Evolutionary conservation across 2,329 filamentous ascomycete genomes (phyloP).

Genomic region (Colletotrichum sp.): DNA sequence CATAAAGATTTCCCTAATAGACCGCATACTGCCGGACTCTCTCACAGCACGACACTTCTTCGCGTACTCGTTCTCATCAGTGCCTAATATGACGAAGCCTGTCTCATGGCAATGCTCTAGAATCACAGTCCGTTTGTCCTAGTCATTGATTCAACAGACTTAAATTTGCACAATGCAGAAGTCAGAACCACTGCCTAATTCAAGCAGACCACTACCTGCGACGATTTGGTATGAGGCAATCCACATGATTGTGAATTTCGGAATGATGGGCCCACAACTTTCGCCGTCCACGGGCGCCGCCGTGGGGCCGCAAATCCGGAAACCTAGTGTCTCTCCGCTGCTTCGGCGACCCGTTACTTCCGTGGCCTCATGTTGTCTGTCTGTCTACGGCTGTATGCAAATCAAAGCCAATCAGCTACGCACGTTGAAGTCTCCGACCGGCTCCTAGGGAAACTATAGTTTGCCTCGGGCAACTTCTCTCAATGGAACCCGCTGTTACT

Average conservation of each 20-base stretch:
- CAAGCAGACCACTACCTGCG: neutral
- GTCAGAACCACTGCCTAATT: neutral
- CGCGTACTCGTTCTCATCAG: neutral
- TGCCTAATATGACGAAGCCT: neutral
- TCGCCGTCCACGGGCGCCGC: neutral
- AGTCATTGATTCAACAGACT: neutral
- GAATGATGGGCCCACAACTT: neutral
- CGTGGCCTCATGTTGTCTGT: neutral
- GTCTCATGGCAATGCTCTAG: neutral
- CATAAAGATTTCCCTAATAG: neutral
- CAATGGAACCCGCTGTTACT: neutral
- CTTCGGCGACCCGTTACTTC: neutral
- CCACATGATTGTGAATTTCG: neutral
- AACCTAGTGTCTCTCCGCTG: neutral
- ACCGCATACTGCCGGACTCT: neutral
- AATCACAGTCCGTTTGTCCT: neutral
- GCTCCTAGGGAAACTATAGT: neutral
- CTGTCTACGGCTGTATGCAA: neutral
- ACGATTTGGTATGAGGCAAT: neutral
- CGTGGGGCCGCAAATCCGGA: neutral
- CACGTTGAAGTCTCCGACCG: accelerated
- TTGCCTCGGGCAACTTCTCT: neutral
- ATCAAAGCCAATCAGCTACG: neutral
- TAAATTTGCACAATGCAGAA: accelerated
- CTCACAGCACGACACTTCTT: neutral